A percentile compares a stretch with the other conserved stretches of the same genome.
phyloP scores from a whole-genome alignment of 495 filamentous ascomycete species.

The Xylaria scruposa region DNA sequence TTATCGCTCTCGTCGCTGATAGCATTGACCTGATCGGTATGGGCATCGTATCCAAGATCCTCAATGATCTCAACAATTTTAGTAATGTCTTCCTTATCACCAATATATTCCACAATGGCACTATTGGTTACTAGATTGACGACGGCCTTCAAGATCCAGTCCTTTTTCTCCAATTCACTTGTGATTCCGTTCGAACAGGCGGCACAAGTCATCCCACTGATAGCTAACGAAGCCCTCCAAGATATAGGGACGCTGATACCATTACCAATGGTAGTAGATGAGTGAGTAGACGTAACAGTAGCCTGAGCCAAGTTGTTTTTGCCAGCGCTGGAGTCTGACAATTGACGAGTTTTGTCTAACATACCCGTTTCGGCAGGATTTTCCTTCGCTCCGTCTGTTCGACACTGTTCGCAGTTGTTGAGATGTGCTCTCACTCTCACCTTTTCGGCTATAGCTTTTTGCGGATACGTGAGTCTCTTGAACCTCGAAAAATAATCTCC shows the following conservation, averaged over 20 bases:
- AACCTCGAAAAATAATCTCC: conserved; percentile 29
- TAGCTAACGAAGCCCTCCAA: conserved; percentile 68
- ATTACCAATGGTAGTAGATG: conserved; percentile 19
- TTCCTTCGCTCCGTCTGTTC: conserved; percentile 24
- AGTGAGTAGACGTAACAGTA: conserved; percentile 23
- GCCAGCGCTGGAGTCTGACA: conserved; percentile 7
- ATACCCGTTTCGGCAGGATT: not conserved
- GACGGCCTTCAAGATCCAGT: conserved; percentile 67
- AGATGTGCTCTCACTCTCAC: conserved; percentile 34
- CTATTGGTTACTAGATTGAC: conserved; percentile 79
- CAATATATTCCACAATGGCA: conserved; percentile 67
- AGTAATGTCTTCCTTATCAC: conserved; percentile 55
- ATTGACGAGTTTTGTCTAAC: not conserved
- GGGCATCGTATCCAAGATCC: conserved; percentile 79
- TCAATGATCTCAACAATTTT: conserved; percentile 75
- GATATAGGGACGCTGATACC: conserved; percentile 11
- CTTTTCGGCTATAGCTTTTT: conserved; percentile 13
- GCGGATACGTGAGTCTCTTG: conserved; percentile 25
- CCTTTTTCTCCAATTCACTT: conserved; percentile 63
- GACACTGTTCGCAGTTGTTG: conserved; percentile 39
- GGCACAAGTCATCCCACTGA: conserved; percentile 86
- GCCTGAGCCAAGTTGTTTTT: not conserved
- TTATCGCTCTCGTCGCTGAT: conserved; percentile 31
- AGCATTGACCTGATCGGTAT: conserved; percentile 58
- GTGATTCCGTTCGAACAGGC: conserved; percentile 73